Evolutionary conservation across 768 basidiomycete genomes (phyloP).

Genomic region (Rhizopogon sp.): DNA sequence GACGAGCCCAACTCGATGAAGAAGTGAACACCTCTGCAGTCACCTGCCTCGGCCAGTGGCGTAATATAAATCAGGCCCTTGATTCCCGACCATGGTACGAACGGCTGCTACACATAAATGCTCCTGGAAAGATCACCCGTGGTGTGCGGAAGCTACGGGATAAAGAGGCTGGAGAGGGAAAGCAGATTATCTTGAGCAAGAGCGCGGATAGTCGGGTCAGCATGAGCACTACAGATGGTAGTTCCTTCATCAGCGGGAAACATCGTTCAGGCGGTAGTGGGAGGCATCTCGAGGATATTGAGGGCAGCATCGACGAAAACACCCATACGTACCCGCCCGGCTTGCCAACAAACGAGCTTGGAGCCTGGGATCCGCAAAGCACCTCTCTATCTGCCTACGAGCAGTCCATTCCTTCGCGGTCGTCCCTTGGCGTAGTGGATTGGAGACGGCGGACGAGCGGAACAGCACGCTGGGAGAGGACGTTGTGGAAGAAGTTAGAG

Average conservation of each 20-base stretch:
- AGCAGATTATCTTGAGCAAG: slow-evolving; percentile 57
- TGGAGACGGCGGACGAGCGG: slow-evolving; percentile 66
- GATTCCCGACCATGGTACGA: slow-evolving; percentile 78
- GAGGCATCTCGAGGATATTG: slow-evolving; percentile 60
- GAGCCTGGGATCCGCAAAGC: slow-evolving; percentile 31
- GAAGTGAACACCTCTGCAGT: slow-evolving; percentile 93
- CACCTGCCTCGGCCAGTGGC: slow-evolving; percentile 85
- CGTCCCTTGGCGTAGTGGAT: slow-evolving; percentile 73
- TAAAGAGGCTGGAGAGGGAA: slow-evolving; percentile 66
- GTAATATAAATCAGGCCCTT: slow-evolving; percentile 80
- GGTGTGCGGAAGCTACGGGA: slow-evolving; percentile 85
- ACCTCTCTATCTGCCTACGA: slow-evolving; percentile 45
- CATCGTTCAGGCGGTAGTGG: slow-evolving; percentile 36
- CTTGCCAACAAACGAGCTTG: slow-evolving; percentile 21
- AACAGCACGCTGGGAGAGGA: slow-evolving; percentile 86
- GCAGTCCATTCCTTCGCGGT: slow-evolving; percentile 51
- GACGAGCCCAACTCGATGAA: slow-evolving; percentile 83
- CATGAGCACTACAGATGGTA: slow-evolving; percentile 42
- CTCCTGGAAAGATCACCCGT: slow-evolving; percentile 72
- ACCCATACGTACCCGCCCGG: slow-evolving; percentile 62
- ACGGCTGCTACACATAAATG: slow-evolving; percentile 61
- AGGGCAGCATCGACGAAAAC: slow-evolving; percentile 42
- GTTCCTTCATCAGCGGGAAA: slow-evolving; percentile 28
- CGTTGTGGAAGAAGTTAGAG: slow-evolving; percentile 97
- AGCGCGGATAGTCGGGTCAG: slow-evolving; percentile 30